Evolutionary conservation across 306 rosid species (phyloP), one percentile per base, ranked within the genome.

Genomic region (Cucumis hystrix): DNA sequence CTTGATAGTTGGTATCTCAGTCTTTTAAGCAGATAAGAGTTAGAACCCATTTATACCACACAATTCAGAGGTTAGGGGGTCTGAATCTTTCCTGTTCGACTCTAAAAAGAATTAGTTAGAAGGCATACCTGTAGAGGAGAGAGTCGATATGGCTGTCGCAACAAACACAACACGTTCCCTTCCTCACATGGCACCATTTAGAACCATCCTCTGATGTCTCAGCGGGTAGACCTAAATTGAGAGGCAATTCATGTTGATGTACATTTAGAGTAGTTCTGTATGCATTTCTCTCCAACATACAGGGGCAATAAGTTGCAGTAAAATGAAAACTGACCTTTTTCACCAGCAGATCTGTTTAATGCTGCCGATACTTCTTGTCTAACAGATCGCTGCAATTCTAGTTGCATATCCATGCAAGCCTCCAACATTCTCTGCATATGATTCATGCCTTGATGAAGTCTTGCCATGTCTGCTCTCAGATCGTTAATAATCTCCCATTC

Each of bases 331-430:
- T 43, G 61, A 96, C 99, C 98, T 73, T 83, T 89, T 87, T 87
- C 94, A 82, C 94, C 96, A 21, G 90, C 84, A 43, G 98, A 88
- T 73, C 97, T 93, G 76, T 96, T 96, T 77, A 96, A 85, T 8
- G 99, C 98, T 28, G 99, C 99, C 47, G 99, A 92, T 59, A 96
- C 99, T 89, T 96, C 99, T 89, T 96, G 99, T 82, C 98, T 88
- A 40, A 96, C 97, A 82, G 99, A 92, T 41, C 99, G 97, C 83
- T 96, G 99, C 90, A 96, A 85, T 88, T 96, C 99, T 83, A 96
- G 90, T 79, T 96, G 99, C 99, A 96, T 96, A 78, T 96, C 99
- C 99, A 96, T 96, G 92, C 99, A 96, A 41, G 99, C 98, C 86
- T 96, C 99, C 91, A 96, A 82, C 97, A 91, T 89, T 83, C 97